Evolutionary conservation across 116 monocot genomes (phyloP), one percentile per base, ranked within the genome.

Genomic region (Posidonia oceanica): DNA sequence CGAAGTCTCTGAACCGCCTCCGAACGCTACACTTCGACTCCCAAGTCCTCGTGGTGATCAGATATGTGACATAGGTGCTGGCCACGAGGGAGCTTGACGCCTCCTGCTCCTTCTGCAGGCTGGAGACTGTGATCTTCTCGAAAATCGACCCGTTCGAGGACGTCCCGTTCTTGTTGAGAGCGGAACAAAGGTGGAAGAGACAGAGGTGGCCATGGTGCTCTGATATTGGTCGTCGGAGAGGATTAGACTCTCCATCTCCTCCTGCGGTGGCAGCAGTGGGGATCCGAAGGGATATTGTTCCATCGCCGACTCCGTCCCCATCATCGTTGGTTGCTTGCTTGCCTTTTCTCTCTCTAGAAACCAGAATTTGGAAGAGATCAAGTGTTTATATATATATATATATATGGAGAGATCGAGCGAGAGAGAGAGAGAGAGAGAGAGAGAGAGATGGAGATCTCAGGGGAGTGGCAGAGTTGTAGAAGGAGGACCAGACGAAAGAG

Each of bases 1-100:
- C n/a, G n/a, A n/a, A n/a, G 62, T 98, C 98, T 7, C 93, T 81
- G 74, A 98, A 98, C 63, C 98, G 85, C 23, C 93, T 89, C 59
- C 98, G 87, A 12, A 98, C 90, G 38, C 39, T 40, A 68, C 70
- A 69, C 61, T 80, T 77, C 53, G 39, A 42, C n/a, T 65, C 74
- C 56, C 52, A 64, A 42, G 67, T 66, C 18, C 54, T 71, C 52
- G 87, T 74, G 17, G 77, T 82, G 77, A 98, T 83, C 59, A 84
- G 77, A 75, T 98, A 98, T 36, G 93, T 84, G 61, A 92, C 72
- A 62, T 82, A 90, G 74, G 82, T 75, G 54, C 78, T 72, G 11
- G 89, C 79, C 61, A 90, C 91, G 58, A 94, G 87, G 53, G 94
- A 90, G 48, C 77, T 82, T 16, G 87, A 54, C 13, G 77, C 52